Evolutionary conservation across 768 basidiomycete genomes (phyloP), one percentile per base, ranked within the genome.

Genomic region (Fomitopsis serialis): DNA sequence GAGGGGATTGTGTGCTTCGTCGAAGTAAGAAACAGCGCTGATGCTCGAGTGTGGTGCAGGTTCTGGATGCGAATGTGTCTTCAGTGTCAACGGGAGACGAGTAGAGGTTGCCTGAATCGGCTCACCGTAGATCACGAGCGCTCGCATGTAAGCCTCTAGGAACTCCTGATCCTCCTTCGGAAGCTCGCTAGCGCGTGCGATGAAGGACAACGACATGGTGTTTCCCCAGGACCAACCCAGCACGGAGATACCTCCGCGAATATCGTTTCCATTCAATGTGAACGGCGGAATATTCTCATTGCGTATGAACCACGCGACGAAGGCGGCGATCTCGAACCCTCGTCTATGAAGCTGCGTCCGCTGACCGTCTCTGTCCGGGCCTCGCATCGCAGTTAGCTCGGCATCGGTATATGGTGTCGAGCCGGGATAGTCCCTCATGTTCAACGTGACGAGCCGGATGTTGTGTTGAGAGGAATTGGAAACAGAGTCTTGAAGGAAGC

Each of bases 301-400:
- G 35, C 61, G 21, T n/a, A 74, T 69, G 51, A 77, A 64, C 10
- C 54, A 44, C 32, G 60, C 62, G 13, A 75, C 57, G 54, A 75
- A 71, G 1, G 44, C 60, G 7, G 64, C 65, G n/a, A 73, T 54
- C 54, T 77, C 72, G 11, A 58, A 44, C 2, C 68, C 72, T 2
- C 70, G 65, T 1, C 52, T 62, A 24, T 60, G 58, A 29, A 74
- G 37, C 37, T 64, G 67, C 1, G 34, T 59, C 10, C 54, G 59
- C 53, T 68, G 70, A 22, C 55, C 61, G 0, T 62, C 61, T 9
- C 56, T 48, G 11, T 37, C 54, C 15, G 61, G 21, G 24, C 34
- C 46, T 48, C 25, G 6, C 21, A 48, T 29, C 3, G 32, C 46
- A 48, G 44, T 42, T n/a, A 47, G 51, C 29, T 67, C 61, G 17